phyloP scores from a whole-genome alignment of 495 filamentous ascomycete genomes.

The Oidiodendron maius region DNA sequence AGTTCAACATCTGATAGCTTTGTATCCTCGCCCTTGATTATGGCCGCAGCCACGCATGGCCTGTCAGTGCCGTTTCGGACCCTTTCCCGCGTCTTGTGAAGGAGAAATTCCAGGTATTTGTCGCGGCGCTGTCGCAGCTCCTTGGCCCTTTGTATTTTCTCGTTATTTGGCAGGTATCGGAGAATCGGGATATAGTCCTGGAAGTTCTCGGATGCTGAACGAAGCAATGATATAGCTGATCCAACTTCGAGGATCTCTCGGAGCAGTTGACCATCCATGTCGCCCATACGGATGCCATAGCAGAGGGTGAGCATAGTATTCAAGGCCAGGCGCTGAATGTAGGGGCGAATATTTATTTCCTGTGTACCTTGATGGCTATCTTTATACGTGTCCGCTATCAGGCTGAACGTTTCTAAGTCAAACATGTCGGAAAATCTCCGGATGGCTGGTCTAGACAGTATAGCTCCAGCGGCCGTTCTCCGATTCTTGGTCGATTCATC shows the following conservation, averaged over 20 bases:
- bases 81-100: slow-evolving; percentile 46
- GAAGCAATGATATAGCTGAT: slow-evolving; percentile 50
- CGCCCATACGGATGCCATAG: slow-evolving; percentile 55
- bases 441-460: slow-evolving; percentile 54
- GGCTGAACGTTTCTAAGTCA: slow-evolving; percentile 52
- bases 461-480: slow-evolving; percentile 55
- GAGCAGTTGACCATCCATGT: slow-evolving; percentile 49
- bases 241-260: slow-evolving; percentile 60
- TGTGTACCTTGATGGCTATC: slow-evolving; percentile 42
- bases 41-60: slow-evolving; percentile 60
- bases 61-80: slow-evolving; percentile 54
- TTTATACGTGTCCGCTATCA: slow-evolving; percentile 51
- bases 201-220: slow-evolving; percentile 55
- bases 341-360: slow-evolving; percentile 51
- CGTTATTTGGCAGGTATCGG: slow-evolving; percentile 49
- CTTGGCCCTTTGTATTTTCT: slow-evolving; percentile 41
- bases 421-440: slow-evolving; percentile 56
- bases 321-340: slow-evolving; percentile 53
- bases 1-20: slow-evolving; percentile 52
- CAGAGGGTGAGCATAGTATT: slow-evolving; percentile 56
- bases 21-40: slow-evolving; percentile 56
- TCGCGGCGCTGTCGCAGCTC: slow-evolving; percentile 54
- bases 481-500: slow-evolving; percentile 55
- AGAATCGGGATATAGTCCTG: slow-evolving; percentile 61
- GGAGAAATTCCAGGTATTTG: slow-evolving; percentile 48